Evolutionary conservation across 2,329 filamentous ascomycete species (phyloP).

Genomic region (Bipolaris oryzae): DNA sequence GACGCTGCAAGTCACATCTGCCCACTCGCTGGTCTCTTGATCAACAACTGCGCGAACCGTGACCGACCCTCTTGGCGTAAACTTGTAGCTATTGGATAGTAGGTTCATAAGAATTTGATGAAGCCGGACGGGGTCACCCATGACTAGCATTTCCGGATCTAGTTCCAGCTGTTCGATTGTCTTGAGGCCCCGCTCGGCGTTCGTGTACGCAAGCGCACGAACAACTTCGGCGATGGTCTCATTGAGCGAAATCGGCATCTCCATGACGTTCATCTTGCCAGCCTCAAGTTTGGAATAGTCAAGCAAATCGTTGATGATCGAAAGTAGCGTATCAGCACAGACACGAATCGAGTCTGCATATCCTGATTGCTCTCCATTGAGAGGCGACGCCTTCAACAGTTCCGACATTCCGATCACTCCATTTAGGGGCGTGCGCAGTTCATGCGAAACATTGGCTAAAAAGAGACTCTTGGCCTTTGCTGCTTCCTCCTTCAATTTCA

Average conservation of each 20-base stretch:
- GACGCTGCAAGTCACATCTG: conserved; percentile 83
- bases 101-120: conserved; percentile 72
- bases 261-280: conserved; percentile 66
- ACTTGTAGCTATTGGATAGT: conserved; percentile 92
- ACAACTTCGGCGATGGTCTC: conserved; percentile 69
- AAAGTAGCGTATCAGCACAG: conserved; percentile 63
- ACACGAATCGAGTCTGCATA: conserved; percentile 69
- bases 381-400: conserved; percentile 62
- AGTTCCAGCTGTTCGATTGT: conserved; percentile 64
- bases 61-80: conserved; percentile 84
- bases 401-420: conserved; percentile 65
- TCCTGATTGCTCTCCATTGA: conserved; percentile 65
- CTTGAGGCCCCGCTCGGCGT: conserved; percentile 64
- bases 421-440: conserved; percentile 64
- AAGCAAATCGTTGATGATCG: conserved; percentile 60
- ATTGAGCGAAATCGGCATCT: conserved; percentile 56
- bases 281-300: conserved; percentile 61
- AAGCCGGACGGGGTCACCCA: conserved; percentile 59
- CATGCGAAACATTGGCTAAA: conserved; percentile 59
- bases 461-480: conserved; percentile 85
- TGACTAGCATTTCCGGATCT: conserved; percentile 59
- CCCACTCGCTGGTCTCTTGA: conserved; percentile 70
- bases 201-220: conserved; percentile 67
- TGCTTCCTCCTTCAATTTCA: conserved; percentile 81
- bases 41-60: conserved; percentile 80